Evolutionary conservation across 2,329 filamentous ascomycete genomes (phyloP).

Genomic region (Chrysosporium keratinophilum): DNA sequence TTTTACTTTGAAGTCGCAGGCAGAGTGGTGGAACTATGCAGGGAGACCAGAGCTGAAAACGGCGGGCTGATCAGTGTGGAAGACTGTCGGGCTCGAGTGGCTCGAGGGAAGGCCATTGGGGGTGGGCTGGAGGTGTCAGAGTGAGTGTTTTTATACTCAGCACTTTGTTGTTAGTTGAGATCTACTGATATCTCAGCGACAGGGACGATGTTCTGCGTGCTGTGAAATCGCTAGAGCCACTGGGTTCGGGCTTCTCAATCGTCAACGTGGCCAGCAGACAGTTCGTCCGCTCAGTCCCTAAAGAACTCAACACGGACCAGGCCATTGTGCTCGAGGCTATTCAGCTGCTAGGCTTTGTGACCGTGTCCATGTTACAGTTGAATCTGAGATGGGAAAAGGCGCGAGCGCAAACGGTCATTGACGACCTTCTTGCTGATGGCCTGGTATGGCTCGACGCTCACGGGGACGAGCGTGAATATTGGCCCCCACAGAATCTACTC

Average conservation of each 20-base stretch:
- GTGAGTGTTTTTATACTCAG: slow-evolving; percentile 34
- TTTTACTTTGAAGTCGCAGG: slow-evolving; percentile 98
- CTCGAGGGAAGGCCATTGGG: slow-evolving; percentile 62
- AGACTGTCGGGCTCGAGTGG: slow-evolving; percentile 68
- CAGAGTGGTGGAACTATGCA: slow-evolving; percentile 86
- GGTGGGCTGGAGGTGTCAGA: slow-evolving; percentile 69
- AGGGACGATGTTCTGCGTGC: slow-evolving; percentile 84
- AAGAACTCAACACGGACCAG: slow-evolving; percentile 91
- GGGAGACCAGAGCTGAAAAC: slow-evolving; percentile 77
- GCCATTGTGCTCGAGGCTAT: slow-evolving; percentile 83
- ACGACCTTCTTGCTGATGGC: slow-evolving; percentile 78
- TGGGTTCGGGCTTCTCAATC: slow-evolving; percentile 80
- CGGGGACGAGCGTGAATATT: slow-evolving; percentile 80
- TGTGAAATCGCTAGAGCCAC: slow-evolving; percentile 72
- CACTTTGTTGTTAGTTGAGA: not conserved
- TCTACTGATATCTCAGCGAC: slow-evolving; percentile 1
- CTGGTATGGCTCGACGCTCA: slow-evolving; percentile 92
- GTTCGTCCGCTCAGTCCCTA: slow-evolving; percentile 86
- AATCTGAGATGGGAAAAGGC: slow-evolving; percentile 81
- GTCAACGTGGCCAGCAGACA: slow-evolving; percentile 71
- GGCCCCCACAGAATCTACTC: slow-evolving; percentile 47
- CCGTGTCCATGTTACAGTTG: slow-evolving; percentile 72
- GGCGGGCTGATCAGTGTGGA: slow-evolving; percentile 78
- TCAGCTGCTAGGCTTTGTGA: slow-evolving; percentile 82
- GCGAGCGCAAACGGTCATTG: slow-evolving; percentile 76